phyloP scores from a whole-genome alignment of 306 rosid species.

The Benincasa hispida region DNA sequence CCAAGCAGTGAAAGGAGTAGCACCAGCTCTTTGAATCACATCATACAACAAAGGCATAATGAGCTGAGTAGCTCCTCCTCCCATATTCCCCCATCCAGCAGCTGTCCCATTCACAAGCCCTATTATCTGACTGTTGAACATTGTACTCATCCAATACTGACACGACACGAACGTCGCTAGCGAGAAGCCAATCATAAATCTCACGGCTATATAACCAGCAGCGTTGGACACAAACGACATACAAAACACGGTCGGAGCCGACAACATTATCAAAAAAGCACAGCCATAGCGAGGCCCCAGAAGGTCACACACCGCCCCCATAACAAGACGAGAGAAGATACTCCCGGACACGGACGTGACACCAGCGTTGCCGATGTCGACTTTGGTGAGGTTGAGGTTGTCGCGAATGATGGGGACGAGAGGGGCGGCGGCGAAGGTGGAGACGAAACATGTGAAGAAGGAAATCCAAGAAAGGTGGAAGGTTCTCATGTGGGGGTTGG shows the following conservation, averaged over 20 bases:
- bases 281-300: constrained; percentile 78
- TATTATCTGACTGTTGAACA: constrained; percentile 70
- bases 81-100: constrained; percentile 98
- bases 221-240: constrained; percentile 65
- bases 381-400: constrained; percentile 31
- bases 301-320: constrained; percentile 78
- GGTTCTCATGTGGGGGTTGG: constrained; percentile 92
- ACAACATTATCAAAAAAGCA: constrained; percentile 15
- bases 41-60: constrained; percentile 73
- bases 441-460: constrained; percentile 73
- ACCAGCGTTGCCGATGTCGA: constrained; percentile 77
- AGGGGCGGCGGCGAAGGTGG: constrained; percentile 88
- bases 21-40: constrained; percentile 26
- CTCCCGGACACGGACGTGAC: constrained; percentile 81
- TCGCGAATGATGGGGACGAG: constrained; percentile 17
- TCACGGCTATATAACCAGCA: constrained; percentile 42
- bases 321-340: constrained; percentile 64
- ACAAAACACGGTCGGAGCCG: constrained; percentile 15
- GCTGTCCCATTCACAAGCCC: constrained; percentile 84
- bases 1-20: constrained; percentile 74
- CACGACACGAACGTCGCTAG: constrained; percentile 88
- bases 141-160: constrained; percentile 95
- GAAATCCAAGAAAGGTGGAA: constrained; percentile 93
- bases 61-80: constrained; percentile 90
- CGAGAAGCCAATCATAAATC: constrained; percentile 86